Evolutionary conservation across 805 yeast genomes (phyloP).

Genomic region (Candida fluviatilis): DNA sequence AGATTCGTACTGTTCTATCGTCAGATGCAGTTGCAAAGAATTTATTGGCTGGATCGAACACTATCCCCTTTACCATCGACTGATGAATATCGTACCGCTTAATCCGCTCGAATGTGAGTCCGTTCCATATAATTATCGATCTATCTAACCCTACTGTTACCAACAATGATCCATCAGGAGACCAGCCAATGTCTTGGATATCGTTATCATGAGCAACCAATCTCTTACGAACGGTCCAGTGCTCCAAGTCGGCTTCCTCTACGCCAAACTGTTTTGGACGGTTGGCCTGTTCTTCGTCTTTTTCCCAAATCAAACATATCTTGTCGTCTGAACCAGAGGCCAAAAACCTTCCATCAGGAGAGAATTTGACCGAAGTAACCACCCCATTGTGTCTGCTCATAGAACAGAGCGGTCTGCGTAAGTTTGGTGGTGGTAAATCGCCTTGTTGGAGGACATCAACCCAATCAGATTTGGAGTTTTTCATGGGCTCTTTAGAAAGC

Average conservation of each 20-base stretch:
- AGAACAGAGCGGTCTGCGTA: constrained; percentile 63
- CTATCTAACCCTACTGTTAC: constrained; percentile 95
- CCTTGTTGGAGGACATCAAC: neutral
- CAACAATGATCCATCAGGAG: constrained; percentile 85
- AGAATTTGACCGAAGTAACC: constrained; percentile 87
- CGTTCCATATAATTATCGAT: constrained; percentile 91
- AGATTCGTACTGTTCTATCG: constrained; percentile 85
- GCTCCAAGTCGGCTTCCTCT: constrained; percentile 66
- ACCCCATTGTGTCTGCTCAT: constrained; percentile 97
- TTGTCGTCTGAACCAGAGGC: constrained; percentile 97
- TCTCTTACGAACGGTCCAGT: constrained; percentile 91
- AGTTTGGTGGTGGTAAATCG: constrained; percentile 17
- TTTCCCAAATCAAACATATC: constrained; percentile 88
- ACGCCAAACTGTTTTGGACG: constrained; percentile 64
- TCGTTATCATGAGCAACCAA: constrained; percentile 97
- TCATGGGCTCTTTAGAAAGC: constrained; percentile 1
- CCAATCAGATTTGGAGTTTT: constrained; percentile 6
- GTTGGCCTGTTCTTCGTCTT: constrained; percentile 63
- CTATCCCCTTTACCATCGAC: constrained; percentile 93
- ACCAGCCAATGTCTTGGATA: constrained; percentile 97
- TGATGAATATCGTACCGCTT: constrained; percentile 90
- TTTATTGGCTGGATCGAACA: constrained; percentile 97
- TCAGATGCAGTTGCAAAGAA: constrained; percentile 97
- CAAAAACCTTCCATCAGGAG: constrained; percentile 85
- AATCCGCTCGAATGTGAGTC: constrained; percentile 82